Percentiles rank a stretch among this genome's conserved stretches.
Evolutionary conservation across 2,329 filamentous ascomycete species (phyloP).

Genomic region (Colletotrichum cordylinicola): DNA sequence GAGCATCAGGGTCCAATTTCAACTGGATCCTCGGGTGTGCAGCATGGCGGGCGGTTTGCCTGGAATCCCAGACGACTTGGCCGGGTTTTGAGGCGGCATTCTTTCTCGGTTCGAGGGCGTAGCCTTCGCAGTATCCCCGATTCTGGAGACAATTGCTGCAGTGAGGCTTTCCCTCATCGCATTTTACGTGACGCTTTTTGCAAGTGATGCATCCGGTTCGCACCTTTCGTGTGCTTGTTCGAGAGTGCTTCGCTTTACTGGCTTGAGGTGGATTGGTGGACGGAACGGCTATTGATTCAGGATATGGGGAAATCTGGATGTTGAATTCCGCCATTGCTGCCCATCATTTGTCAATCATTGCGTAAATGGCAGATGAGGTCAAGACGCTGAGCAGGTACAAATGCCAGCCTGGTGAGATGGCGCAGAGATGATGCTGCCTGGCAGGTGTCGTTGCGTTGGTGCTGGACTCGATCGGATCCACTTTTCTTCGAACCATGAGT

Average conservation of each 20-base stretch:
- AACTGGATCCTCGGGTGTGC: slow-evolving; percentile 12
- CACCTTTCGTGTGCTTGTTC: slow-evolving; percentile 22
- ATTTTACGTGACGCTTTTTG: slow-evolving; percentile 24
- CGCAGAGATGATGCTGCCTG: background rate
- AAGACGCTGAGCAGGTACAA: background rate
- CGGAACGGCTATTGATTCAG: background rate
- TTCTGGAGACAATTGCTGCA: slow-evolving; percentile 22
- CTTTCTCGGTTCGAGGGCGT: slow-evolving; percentile 10
- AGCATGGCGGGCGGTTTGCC: background rate
- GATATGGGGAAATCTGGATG: background rate
- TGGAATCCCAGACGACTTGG: slow-evolving; percentile 30
- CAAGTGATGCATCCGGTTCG: slow-evolving; percentile 24
- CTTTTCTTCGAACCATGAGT: background rate
- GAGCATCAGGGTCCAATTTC: slow-evolving; percentile 15
- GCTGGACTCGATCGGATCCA: background rate
- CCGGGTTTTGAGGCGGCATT: slow-evolving; percentile 7
- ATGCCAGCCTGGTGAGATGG: background rate
- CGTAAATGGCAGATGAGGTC: background rate
- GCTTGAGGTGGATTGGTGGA: background rate
- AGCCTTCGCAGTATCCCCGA: slow-evolving; percentile 23
- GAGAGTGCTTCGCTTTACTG: slow-evolving; percentile 16
- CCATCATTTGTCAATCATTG: background rate
- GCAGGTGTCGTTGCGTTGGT: background rate
- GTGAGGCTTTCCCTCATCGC: slow-evolving; percentile 24
- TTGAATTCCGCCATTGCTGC: background rate